Conservation (phyloP, 2,329 filamentous ascomycete genomes). For the Hymenoscyphus occultus region DNA sequence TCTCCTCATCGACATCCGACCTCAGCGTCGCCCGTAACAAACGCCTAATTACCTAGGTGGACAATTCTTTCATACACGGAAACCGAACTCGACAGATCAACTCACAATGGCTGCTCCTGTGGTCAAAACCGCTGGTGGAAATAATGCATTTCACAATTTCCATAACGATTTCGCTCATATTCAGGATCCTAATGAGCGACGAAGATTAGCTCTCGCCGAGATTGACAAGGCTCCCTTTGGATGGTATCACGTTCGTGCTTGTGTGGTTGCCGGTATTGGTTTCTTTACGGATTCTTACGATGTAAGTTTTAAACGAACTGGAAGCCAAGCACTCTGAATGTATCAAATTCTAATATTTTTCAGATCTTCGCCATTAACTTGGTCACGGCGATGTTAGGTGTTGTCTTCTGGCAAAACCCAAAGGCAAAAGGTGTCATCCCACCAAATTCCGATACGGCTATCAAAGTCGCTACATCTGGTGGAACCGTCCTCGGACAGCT, state of each 20-base stretch:
- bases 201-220: slow-evolving; percentile 74
- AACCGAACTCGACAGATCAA: neutral
- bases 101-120: neutral
- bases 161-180: slow-evolving; percentile 65
- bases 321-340: no score
- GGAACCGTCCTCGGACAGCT: slow-evolving; percentile 83
- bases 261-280: slow-evolving; percentile 76
- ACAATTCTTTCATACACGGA: neutral
- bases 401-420: slow-evolving; percentile 30
- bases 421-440: slow-evolving; percentile 56
- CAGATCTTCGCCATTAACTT: slow-evolving; percentile 36
- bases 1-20: neutral
- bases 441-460: slow-evolving; percentile 68
- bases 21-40: neutral
- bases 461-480: slow-evolving; percentile 80
- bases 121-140: slow-evolving; percentile 49
- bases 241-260: slow-evolving; percentile 79
- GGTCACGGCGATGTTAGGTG: slow-evolving; percentile 33
- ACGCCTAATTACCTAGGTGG: no score
- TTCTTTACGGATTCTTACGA: slow-evolving; percentile 89
- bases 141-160: slow-evolving; percentile 73
- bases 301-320: slow-evolving; percentile 67
- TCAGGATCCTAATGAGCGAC: slow-evolving; percentile 67
- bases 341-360: neutral
- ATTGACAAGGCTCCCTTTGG: slow-evolving; percentile 80